Evolutionary conservation across 176 grass and related monocot species (phyloP).

Genomic region (Aegilops speltoides): DNA sequence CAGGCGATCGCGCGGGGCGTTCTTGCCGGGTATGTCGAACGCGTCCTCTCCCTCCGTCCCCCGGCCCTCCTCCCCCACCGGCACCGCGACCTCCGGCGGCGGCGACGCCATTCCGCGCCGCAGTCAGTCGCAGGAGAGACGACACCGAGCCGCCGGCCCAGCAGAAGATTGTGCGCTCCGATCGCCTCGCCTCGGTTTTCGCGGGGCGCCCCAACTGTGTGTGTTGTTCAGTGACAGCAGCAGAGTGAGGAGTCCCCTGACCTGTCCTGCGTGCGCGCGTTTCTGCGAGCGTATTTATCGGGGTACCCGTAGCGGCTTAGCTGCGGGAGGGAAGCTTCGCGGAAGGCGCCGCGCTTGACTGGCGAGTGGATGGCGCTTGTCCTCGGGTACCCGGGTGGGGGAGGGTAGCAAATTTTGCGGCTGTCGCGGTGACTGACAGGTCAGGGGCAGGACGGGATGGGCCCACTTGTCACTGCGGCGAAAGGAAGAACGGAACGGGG

Average conservation of each 20-base stretch:
- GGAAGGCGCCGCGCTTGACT: neutral
- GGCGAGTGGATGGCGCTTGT: neutral
- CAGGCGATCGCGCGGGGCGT: conserved; percentile 45
- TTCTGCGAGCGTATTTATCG: conserved; percentile 4
- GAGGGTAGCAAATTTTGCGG: neutral
- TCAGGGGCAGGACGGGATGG: neutral
- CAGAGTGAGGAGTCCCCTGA: neutral
- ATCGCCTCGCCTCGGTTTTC: conserved; percentile 1
- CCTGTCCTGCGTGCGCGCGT: neutral
- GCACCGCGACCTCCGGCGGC: conserved; percentile 8
- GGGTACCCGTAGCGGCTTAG: neutral
- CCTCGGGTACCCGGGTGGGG: too few species aligned
- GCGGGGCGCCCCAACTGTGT: neutral
- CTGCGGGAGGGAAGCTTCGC: neutral
- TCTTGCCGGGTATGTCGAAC: conserved; percentile 64
- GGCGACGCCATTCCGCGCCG: conserved; percentile 5
- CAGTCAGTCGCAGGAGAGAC: too few species aligned
- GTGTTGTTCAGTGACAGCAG: neutral
- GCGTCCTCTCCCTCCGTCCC: conserved; percentile 4
- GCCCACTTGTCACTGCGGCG: neutral
- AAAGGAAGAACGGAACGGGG: neutral
- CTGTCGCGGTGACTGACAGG: neutral
- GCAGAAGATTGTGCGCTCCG: neutral
- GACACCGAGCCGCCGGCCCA: neutral
- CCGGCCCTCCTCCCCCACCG: neutral